These are phyloP conservation scores for Chytriomyces sp. DNA, from an alignment of 192 early-diverging fungal species.

Conservation along the genomic window DNA sequence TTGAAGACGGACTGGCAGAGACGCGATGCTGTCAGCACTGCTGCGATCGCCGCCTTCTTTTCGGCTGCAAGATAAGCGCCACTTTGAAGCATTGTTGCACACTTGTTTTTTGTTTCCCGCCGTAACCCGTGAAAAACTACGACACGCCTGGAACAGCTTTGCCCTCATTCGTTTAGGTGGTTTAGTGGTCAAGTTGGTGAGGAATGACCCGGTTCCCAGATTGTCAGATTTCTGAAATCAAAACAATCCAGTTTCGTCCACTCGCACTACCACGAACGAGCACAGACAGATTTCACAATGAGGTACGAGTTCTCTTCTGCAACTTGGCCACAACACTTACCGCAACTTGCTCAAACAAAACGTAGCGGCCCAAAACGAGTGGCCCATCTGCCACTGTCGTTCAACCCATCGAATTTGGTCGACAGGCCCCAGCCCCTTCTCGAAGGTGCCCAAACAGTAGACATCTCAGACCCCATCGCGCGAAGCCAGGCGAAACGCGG, in stretches of 20 bases:
- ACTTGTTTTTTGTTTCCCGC: conserved; percentile 2
- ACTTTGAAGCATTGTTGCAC: background rate
- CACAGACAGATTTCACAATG: no score
- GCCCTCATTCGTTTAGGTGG: no score
- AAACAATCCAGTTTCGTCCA: no score
- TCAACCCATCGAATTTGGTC: conserved; percentile 22
- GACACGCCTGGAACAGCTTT: background rate
- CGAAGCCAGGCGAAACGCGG: conserved; percentile 29
- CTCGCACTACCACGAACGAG: no score
- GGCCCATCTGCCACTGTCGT: conserved; percentile 31
- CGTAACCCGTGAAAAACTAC: background rate
- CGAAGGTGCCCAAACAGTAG: conserved; percentile 17
- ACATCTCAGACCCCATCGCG: conserved; percentile 28
- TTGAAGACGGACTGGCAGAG: conserved; percentile 91
- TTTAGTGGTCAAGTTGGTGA: no score
- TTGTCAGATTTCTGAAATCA: no score
- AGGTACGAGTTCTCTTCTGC: no score
- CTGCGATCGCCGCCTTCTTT: conserved; percentile 76
- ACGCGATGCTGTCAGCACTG: conserved; percentile 84
- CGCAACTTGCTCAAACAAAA: background rate
- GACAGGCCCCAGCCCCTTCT: conserved; percentile 37
- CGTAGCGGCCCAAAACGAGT: conserved; percentile 24
- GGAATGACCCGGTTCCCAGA: no score
- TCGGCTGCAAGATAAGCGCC: conserved; percentile 15
- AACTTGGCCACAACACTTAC: no score